Percentiles rank a stretch among this genome's conserved stretches.
Conservation (phyloP, 768 basidiomycete species). For the Lactarius evosmus region DNA sequence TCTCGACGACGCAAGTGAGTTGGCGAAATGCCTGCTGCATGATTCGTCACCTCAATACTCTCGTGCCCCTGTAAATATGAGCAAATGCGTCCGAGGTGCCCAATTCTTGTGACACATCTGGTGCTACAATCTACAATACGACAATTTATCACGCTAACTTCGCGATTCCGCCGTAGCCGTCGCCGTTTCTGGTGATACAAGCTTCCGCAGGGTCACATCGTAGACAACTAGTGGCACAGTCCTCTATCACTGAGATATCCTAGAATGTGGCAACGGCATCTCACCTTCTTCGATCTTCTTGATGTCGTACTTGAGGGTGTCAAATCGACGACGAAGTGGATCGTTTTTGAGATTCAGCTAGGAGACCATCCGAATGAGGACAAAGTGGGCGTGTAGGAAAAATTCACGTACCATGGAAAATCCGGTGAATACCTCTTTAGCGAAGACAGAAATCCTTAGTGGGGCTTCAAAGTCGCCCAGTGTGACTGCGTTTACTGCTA, state of each 20-base stretch:
- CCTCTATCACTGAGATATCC: constrained; percentile 12
- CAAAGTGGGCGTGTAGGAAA: too few species aligned
- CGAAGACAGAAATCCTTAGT: constrained; percentile 71
- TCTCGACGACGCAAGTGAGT: constrained; percentile 39
- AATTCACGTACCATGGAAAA: constrained; percentile 67
- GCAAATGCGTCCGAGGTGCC: not conserved
- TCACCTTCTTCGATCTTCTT: constrained; percentile 87
- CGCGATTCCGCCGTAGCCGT: constrained; percentile 12
- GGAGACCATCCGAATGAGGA: not conserved
- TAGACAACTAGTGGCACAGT: constrained; percentile 60
- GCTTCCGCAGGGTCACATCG: constrained; percentile 74
- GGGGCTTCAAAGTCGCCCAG: constrained; percentile 78
- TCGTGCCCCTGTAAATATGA: not conserved
- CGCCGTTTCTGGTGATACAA: constrained; percentile 38
- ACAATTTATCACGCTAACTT: constrained; percentile 7
- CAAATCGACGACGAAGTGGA: constrained; percentile 66
- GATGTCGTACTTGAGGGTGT: constrained; percentile 81
- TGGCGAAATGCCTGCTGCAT: not conserved
- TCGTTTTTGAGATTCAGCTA: constrained; percentile 86
- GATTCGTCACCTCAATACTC: not conserved
- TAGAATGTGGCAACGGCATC: constrained; percentile 17
- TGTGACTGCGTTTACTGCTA: constrained; percentile 80
- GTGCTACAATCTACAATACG: constrained; percentile 4
- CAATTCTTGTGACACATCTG: not conserved
- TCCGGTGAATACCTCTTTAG: constrained; percentile 78